phyloP scores from a whole-genome alignment of 768 basidiomycete genomes.

The Macrolepiota dolichaula region DNA sequence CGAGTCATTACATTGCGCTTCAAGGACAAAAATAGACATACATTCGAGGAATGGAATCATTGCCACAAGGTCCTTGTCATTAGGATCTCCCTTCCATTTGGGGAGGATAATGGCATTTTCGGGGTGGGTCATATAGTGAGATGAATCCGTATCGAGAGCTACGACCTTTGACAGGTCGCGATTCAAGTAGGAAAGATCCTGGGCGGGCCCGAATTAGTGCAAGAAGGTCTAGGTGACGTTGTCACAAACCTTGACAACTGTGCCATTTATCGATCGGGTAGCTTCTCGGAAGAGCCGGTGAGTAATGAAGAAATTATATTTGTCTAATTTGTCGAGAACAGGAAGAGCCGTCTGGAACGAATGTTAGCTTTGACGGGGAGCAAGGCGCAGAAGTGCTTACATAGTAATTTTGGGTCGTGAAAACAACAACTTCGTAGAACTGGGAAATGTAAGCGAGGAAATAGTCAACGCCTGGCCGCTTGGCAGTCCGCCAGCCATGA shows the following conservation, averaged over 20 bases:
- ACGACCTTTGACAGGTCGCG: slow-evolving; percentile 90
- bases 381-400: slow-evolving; percentile 42
- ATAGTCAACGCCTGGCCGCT: slow-evolving; percentile 96
- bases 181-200: slow-evolving; percentile 94
- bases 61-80: slow-evolving; percentile 73
- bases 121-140: slow-evolving; percentile 75
- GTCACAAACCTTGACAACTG: slow-evolving; percentile 75
- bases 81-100: slow-evolving; percentile 80
- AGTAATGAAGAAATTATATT: slow-evolving; percentile 83
- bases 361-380: slow-evolving; percentile 3
- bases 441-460: slow-evolving; percentile 97
- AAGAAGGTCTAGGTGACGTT: background rate
- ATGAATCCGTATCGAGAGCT: slow-evolving; percentile 78
- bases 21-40: slow-evolving; percentile 21
- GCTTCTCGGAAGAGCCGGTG: slow-evolving; percentile 93
- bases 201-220: background rate
- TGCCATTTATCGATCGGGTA: slow-evolving; percentile 78
- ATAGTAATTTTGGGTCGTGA: slow-evolving; percentile 87
- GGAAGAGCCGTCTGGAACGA: slow-evolving; percentile 73
- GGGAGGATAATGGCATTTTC: slow-evolving; percentile 85
- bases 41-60: slow-evolving; percentile 98
- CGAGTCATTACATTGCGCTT: slow-evolving; percentile 1
- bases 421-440: slow-evolving; percentile 97
- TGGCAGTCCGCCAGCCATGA: slow-evolving; percentile 96
- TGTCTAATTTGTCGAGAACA: slow-evolving; percentile 90